Evolutionary conservation across 108 stramenopile species (phyloP).

Genomic region (Pseudonitzschia pungens): DNA sequence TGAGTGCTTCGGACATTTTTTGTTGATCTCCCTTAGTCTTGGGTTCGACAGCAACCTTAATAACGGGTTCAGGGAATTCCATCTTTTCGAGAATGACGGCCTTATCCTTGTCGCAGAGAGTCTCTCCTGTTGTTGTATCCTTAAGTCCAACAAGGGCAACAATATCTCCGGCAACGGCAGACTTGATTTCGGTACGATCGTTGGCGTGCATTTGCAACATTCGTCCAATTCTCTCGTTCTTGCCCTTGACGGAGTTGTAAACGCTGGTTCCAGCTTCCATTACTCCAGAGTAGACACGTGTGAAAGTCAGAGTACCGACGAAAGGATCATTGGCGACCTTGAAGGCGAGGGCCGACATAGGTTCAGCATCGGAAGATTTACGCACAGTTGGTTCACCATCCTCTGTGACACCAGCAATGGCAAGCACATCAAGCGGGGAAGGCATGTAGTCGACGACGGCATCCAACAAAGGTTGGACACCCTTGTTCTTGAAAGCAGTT

Average conservation of each 20-base stretch:
- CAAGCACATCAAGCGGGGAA: constrained; percentile 93
- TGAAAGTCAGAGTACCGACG: constrained; percentile 92
- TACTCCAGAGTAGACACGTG: constrained; percentile 95
- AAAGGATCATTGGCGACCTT: constrained; percentile 98
- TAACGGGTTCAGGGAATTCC: constrained; percentile 99
- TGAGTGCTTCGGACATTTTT: constrained; percentile 95
- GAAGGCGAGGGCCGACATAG: constrained; percentile 94
- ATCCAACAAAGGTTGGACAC: constrained; percentile 97
- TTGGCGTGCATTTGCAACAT: constrained; percentile 99
- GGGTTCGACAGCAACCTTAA: constrained; percentile 97
- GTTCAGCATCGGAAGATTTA: constrained; percentile 86
- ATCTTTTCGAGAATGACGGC: constrained; percentile 93
- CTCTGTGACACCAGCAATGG: constrained; percentile 87
- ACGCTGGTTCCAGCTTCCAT: constrained; percentile 87
- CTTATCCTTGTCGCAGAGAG: constrained; percentile 81
- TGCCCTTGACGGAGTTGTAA: constrained; percentile 98
- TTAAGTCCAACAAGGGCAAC: constrained; percentile 95
- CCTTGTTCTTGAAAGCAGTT: constrained; percentile 98
- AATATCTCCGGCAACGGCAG: constrained; percentile 94
- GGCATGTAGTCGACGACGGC: constrained; percentile 98
- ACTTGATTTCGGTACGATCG: constrained; percentile 90
- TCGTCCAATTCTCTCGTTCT: constrained; percentile 96
- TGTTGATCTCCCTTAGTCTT: constrained; percentile 91
- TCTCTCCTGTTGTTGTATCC: constrained; percentile 97
- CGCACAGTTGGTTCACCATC: constrained; percentile 68